Evolutionary conservation across 495 filamentous ascomycete genomes (phyloP), one percentile per base, ranked within the genome.

Genomic region (Bombardia bombarda): DNA sequence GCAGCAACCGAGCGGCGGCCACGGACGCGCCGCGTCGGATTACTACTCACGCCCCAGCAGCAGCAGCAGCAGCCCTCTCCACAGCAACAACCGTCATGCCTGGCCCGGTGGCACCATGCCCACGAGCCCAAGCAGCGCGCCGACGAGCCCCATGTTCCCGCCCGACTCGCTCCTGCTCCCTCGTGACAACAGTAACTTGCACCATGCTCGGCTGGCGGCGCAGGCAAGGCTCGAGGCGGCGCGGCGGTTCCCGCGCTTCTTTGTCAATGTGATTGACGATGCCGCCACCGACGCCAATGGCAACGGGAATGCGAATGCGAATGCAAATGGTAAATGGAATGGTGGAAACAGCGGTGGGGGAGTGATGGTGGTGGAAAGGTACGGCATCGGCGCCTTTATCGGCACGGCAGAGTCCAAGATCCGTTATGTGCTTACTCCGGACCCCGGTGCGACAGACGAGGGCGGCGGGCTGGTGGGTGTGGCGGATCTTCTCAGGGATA

Each of bases 171-270:
- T 55, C n/a, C 42, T 57, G 23, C 24, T 45, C 14, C 56, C 56
- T 13, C 61, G 59, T 10, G 53, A 63, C 31, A 60, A 61, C 48
- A 69, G 66, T 47, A 66, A 70, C 40, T 66, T 83, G 2, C 56
- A 63, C 8, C 59, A 59, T 13, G 68, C 78, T 4, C 70, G 79
- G 1, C 62, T 71, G 10, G 69, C 70, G 8, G 79, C 79, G 0
- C 78, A 83, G 49, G 57, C 64, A 7, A 60, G 79, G 1, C 65
- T 84, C 28, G 76, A 84, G 22, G 58, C 66, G 14, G 79, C 77
- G 4, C 60, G 68, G 14, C 65, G 61, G 14, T 52, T 57, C 3
- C 75, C 79, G 5, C 61, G 72, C 30, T 81, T 74, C 44, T 55
- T 54, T 2, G 49, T 73, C 35, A 69, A 69, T 30, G 67, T 86